phyloP scores from a whole-genome alignment of 176 grass and related monocot genomes.

The Rhynchospora pubera region DNA sequence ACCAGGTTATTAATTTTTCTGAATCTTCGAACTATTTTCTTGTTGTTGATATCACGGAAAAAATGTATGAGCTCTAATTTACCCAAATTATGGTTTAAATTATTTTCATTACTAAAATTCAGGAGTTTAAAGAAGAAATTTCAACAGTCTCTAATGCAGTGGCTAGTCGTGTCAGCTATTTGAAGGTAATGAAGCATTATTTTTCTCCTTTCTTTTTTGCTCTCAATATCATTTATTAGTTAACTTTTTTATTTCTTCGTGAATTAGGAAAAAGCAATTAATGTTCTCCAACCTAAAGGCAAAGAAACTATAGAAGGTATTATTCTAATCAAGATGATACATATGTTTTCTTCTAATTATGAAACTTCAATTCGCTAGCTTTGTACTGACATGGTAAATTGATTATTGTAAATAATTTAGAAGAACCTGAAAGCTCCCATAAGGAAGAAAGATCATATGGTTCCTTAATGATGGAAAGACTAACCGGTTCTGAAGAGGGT shows the following conservation, averaged over 20 bases:
- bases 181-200: conserved; percentile 41
- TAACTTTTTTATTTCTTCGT: conserved; percentile 15
- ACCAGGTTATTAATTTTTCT: conserved; percentile 50
- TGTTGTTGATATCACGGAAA: not conserved
- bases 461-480: conserved; percentile 87
- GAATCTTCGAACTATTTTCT: not conserved
- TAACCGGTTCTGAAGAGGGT: conserved; percentile 65
- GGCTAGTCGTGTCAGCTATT: conserved; percentile 35
- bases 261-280: conserved; percentile 75
- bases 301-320: conserved; percentile 62
- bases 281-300: conserved; percentile 55
- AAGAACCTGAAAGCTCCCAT: conserved; percentile 25
- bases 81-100: conserved; percentile 8
- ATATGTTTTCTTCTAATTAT: conserved; percentile 9
- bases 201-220: not conserved
- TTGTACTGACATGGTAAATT: not conserved
- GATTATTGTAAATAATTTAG: conserved; percentile 31
- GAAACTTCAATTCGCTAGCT: not conserved
- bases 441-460: conserved; percentile 75
- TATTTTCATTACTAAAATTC: conserved; percentile 28
- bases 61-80: not conserved
- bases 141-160: conserved; percentile 46
- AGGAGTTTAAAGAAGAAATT: conserved; percentile 85
- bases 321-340: not conserved
- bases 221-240: not conserved